A percentile compares a stretch with the other conserved stretches of the same genome.
Evolutionary conservation across 177 flowering plant genomes (phyloP).

Genomic region (Vitis hybrid): DNA sequence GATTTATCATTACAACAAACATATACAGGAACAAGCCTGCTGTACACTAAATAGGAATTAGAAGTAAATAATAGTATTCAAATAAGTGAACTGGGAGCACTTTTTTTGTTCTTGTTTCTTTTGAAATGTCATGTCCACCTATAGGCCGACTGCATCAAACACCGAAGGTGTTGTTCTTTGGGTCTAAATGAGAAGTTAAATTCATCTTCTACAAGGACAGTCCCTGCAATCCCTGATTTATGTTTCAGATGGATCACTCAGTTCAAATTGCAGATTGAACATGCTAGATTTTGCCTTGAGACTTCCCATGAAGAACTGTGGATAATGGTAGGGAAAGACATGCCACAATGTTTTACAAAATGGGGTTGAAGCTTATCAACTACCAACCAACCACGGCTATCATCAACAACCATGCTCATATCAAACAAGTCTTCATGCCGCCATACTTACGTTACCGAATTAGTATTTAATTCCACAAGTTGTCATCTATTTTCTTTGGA

Average conservation of each 20-base stretch:
- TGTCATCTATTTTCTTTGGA: too few relatives aligned
- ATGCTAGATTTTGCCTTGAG: too few relatives aligned
- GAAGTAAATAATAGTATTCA: constrained; percentile 2
- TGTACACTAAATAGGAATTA: constrained; percentile 12
- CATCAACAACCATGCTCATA: too few relatives aligned
- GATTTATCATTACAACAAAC: not conserved
- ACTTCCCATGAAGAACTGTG: not conserved
- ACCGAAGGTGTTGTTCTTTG: not conserved
- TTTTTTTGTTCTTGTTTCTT: constrained; percentile 1
- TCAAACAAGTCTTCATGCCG: too few relatives aligned
- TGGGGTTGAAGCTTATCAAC: too few relatives aligned
- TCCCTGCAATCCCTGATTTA: not conserved
- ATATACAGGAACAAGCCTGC: constrained; percentile 17
- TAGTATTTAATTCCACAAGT: too few relatives aligned
- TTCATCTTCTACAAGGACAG: not conserved
- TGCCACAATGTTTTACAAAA: too few relatives aligned
- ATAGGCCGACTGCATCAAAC: not conserved
- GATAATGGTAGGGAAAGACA: too few relatives aligned
- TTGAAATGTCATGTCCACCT: not conserved
- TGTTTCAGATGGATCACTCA: too few relatives aligned
- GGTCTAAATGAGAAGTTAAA: not conserved
- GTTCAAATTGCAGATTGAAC: too few relatives aligned
- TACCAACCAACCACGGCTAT: too few relatives aligned
- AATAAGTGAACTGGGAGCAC: not conserved
- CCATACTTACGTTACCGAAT: too few relatives aligned